phyloP scores from a whole-genome alignment of 768 basidiomycete genomes.

The Russula olivacea region DNA sequence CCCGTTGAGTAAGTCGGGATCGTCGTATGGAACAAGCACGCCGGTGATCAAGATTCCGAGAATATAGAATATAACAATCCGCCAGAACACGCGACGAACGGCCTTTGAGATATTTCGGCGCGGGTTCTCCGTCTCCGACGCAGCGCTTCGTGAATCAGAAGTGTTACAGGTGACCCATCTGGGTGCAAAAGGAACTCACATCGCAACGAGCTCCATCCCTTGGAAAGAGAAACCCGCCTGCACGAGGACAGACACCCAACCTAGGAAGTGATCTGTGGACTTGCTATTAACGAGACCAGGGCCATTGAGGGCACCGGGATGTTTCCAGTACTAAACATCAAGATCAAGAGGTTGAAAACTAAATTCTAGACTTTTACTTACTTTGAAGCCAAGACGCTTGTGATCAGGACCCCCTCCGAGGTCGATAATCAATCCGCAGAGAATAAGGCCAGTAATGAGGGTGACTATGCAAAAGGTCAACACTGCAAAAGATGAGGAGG shows the following conservation, averaged over 20 bases:
- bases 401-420: constrained; percentile 70
- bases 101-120: constrained; percentile 75
- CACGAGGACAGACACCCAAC: constrained; percentile 39
- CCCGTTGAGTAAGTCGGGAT: constrained; percentile 44
- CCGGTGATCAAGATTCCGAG: constrained; percentile 69
- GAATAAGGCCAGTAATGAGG: constrained; percentile 56
- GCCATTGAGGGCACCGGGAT: constrained; percentile 53
- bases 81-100: constrained; percentile 70
- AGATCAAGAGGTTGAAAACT: neutral
- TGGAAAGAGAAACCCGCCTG: constrained; percentile 71
- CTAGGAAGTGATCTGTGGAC: constrained; percentile 40
- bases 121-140: constrained; percentile 72
- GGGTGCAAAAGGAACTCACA: constrained; percentile 36
- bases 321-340: constrained; percentile 50
- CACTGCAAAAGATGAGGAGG: constrained; percentile 10
- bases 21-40: constrained; percentile 70
- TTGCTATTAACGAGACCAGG: constrained; percentile 31
- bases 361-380: constrained; percentile 30
- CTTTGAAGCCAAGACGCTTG: constrained; percentile 63
- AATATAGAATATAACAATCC: constrained; percentile 75
- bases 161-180: neutral
- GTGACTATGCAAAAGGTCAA: constrained; percentile 36
- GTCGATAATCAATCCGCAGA: constrained; percentile 63
- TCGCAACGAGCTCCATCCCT: constrained; percentile 68
- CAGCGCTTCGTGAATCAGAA: constrained; percentile 41